Base-by-base conservation (phyloP, 768 basidiomycete genomes). In the Auricularia sp. region DNA sequence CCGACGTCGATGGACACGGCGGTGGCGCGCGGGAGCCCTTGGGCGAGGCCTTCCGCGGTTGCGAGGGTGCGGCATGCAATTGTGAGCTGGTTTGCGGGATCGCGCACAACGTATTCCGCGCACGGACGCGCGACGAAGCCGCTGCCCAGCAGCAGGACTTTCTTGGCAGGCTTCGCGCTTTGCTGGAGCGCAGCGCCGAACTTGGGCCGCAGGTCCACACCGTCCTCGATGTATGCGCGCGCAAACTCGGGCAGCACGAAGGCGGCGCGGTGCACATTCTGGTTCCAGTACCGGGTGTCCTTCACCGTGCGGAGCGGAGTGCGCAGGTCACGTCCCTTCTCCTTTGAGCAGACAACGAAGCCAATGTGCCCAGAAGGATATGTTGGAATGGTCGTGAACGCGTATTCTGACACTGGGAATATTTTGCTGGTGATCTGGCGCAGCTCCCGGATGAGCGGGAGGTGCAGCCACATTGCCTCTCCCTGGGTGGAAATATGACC, bases 291-390 rank as follows among this genome's bases (percentile, higher is more conserved):
- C 62, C 79, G 82, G 36, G 89, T 91, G 66, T 77, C 76, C 51
- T 80, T 77, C 39, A 96, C 85, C 56, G 86, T 78, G 64, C 93
- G 84, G 47, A 94, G 68, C 0, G 95, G 88, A 21, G 80, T 85
- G 62, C 79, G 83, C 67, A 99, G 77, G 72, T 90, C 84, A 62
- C 91, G 81, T n/a, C 66, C 68, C 18, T 68, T 71, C 35, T 87
- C 87, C 76, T 90, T 94, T 64, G 93, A 87, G 74, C 90, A 91
- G 58, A 98, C 80, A 68, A 95, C 82, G 78, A 95, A 95, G 29
- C 97, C 95, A 71, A 98, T 99, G 73, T 95, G 94, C 43, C 97
- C 97, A n/a, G 91, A 88, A 21, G 97, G 97, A 77, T 99, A 99
- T 16, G 95, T 97, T 0, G 96, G 96, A 68, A 98, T 95, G 23